These are phyloP conservation scores for Leptographium flavum DNA, from an alignment of 2,329 filamentous ascomycete genomes.

Conservation along the genomic window DNA sequence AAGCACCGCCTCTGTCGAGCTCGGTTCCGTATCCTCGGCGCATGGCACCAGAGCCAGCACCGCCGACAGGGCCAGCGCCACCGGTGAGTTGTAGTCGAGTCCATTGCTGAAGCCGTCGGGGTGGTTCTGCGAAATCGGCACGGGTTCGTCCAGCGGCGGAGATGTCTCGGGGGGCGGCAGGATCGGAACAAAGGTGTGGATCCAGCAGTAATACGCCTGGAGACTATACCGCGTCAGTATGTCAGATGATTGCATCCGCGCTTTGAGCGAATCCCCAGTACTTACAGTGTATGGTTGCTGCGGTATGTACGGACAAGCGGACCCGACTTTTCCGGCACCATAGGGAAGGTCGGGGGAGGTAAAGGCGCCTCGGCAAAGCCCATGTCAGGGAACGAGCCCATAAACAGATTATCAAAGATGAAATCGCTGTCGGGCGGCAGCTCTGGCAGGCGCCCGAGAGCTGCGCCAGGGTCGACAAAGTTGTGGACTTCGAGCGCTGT, in stretches of 20 bases:
- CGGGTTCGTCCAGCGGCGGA: conserved; percentile 18
- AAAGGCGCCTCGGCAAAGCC: conserved; percentile 9
- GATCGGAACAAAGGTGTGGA: conserved; percentile 35
- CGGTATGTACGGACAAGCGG: conserved; percentile 28
- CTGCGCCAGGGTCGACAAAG: conserved; percentile 32
- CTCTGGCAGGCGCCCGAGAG: conserved; percentile 30
- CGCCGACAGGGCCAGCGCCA: conserved; percentile 31
- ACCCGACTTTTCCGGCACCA: conserved; percentile 5
- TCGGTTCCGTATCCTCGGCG: conserved; percentile 22
- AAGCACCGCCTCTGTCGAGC: conserved; percentile 23
- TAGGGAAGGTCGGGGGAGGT: conserved; percentile 8
- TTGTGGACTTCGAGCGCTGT: conserved; percentile 21
- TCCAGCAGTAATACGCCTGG: conserved; percentile 36
- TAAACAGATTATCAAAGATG: conserved; percentile 25
- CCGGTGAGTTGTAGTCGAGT: conserved; percentile 26
- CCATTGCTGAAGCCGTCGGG: conserved; percentile 19
- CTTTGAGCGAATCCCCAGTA: neutral
- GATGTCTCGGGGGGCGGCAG: conserved; percentile 26
- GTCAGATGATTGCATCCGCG: no score
- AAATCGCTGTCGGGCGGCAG: conserved; percentile 31
- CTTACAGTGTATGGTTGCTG: conserved; percentile 26
- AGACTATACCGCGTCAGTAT: conserved; percentile 14
- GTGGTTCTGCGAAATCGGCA: conserved; percentile 21
- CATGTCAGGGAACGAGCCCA: conserved; percentile 10
- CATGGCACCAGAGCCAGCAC: conserved; percentile 33